Evolutionary conservation across 23 red algal species (phyloP).

Genomic region (Pyropia yezoensis): DNA sequence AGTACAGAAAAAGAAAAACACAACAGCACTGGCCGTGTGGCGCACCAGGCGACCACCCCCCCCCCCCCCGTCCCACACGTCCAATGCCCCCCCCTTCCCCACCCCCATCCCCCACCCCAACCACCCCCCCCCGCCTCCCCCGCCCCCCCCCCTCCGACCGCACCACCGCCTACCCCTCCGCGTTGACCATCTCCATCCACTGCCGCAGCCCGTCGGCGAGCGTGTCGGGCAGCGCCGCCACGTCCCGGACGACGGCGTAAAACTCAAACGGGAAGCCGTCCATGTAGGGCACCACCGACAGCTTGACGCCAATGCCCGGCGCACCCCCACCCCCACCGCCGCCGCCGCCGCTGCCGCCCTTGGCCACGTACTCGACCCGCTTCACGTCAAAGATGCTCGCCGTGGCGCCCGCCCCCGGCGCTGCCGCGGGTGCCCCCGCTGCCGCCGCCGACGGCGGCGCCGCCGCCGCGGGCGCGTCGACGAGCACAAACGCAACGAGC

Average conservation of each 20-base stretch:
- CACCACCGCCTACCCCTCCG: neutral
- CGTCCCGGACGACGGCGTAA: conserved; percentile 79
- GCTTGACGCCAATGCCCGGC: conserved; percentile 13
- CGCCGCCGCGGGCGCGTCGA: conserved; percentile 19
- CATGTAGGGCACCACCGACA: conserved; percentile 73
- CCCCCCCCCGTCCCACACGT: too few species aligned
- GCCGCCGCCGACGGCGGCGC: neutral
- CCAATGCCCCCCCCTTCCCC: too few species aligned
- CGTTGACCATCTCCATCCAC: conserved; percentile 71
- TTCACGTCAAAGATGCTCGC: conserved; percentile 58
- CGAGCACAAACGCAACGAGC: conserved; percentile 76
- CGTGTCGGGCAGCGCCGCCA: conserved; percentile 47
- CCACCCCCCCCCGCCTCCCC: too few species aligned
- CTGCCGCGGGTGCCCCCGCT: neutral
- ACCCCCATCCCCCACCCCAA: too few species aligned
- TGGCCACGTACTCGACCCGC: conserved; percentile 49
- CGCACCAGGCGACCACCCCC: too few species aligned
- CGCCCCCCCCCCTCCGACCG: too few species aligned
- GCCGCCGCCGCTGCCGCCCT: neutral
- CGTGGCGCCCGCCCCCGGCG: too few species aligned
- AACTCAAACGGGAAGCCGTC: conserved; percentile 93
- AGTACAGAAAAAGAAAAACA: too few species aligned
- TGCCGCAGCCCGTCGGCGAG: conserved; percentile 76
- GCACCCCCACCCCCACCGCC: too few species aligned
- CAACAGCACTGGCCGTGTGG: too few species aligned